These are phyloP conservation scores for Eucalyptus erythrocorys DNA, from an alignment of 345 rosid species.

Conservation along the genomic window DNA sequence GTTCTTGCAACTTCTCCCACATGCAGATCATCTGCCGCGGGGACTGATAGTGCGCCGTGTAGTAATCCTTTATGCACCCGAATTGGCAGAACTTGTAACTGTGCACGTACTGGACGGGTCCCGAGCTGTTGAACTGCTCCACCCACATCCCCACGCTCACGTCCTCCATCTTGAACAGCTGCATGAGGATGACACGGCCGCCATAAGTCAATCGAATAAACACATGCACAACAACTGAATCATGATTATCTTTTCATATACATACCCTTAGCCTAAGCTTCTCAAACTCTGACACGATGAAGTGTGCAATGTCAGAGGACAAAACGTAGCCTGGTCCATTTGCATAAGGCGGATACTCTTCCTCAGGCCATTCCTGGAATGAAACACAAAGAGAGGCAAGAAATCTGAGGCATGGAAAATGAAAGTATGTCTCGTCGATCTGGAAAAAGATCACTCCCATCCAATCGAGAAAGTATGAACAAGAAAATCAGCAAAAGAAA, in stretches of 20 bases:
- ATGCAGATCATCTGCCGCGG: constrained; percentile 93
- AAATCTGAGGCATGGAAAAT: background rate
- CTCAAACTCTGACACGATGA: constrained; percentile 76
- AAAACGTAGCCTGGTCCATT: constrained; percentile 91
- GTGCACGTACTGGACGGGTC: constrained; percentile 66
- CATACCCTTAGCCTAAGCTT: constrained; percentile 63
- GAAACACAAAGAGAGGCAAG: background rate
- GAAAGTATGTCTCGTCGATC: background rate
- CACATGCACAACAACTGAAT: background rate
- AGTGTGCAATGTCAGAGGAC: constrained; percentile 66
- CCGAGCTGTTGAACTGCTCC: constrained; percentile 72
- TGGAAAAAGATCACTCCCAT: background rate
- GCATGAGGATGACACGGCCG: background rate
- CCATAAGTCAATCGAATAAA: background rate
- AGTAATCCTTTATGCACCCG: constrained; percentile 81
- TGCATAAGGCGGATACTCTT: constrained; percentile 93
- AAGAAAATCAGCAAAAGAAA: background rate
- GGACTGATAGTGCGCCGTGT: constrained; percentile 92
- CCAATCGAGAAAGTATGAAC: background rate
- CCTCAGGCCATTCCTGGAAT: constrained; percentile 95
- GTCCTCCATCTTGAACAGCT: constrained; percentile 99
- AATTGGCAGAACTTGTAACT: constrained; percentile 84
- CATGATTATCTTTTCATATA: background rate
- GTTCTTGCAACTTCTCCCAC: constrained; percentile 63
- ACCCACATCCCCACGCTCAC: constrained; percentile 99